phyloP scores from a whole-genome alignment of 2,329 filamentous ascomycete genomes.

The Mycogone perniciosa region DNA sequence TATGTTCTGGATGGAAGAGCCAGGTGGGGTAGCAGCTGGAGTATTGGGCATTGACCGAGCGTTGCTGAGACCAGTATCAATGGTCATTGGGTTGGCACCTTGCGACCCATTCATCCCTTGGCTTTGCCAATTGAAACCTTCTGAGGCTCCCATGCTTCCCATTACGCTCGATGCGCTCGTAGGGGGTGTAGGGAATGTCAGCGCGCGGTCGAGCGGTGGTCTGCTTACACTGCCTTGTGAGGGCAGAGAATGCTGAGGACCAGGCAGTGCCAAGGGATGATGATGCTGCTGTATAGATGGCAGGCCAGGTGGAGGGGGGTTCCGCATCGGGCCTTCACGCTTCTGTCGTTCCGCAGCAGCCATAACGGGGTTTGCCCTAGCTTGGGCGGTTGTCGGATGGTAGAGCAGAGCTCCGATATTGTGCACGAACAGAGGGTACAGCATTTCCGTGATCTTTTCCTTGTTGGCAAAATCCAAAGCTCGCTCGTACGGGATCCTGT shows the following conservation, averaged over 20 bases:
- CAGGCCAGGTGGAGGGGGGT: slow-evolving; percentile 46
- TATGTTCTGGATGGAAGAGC: slow-evolving; percentile 68
- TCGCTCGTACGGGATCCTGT: slow-evolving; percentile 93
- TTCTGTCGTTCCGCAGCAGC: slow-evolving; percentile 75
- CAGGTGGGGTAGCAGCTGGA: slow-evolving; percentile 85
- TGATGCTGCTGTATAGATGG: slow-evolving; percentile 64
- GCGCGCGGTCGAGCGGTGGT: slow-evolving; percentile 73
- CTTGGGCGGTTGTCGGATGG: slow-evolving; percentile 77
- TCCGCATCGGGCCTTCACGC: slow-evolving; percentile 62
- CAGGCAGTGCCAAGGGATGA: slow-evolving; percentile 55
- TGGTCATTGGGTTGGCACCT: slow-evolving; percentile 65
- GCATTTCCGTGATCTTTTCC: slow-evolving; percentile 93
- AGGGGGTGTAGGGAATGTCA: slow-evolving; percentile 91
- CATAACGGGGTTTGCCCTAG: slow-evolving; percentile 77
- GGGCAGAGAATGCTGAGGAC: slow-evolving; percentile 47
- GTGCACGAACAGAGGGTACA: slow-evolving; percentile 95
- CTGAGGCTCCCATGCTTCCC: slow-evolving; percentile 64
- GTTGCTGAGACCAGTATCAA: slow-evolving; percentile 72
- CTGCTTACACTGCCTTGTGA: slow-evolving; percentile 68
- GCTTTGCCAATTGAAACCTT: slow-evolving; percentile 72
- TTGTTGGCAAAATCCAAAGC: slow-evolving; percentile 99
- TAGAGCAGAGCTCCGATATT: slow-evolving; percentile 93
- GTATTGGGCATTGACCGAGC: slow-evolving; percentile 82
- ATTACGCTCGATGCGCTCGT: slow-evolving; percentile 87
- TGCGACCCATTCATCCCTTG: slow-evolving; percentile 57